These are phyloP conservation scores for Pythium dissimile DNA, from an alignment of 352 stramenopile species.

Conservation along the genomic window DNA sequence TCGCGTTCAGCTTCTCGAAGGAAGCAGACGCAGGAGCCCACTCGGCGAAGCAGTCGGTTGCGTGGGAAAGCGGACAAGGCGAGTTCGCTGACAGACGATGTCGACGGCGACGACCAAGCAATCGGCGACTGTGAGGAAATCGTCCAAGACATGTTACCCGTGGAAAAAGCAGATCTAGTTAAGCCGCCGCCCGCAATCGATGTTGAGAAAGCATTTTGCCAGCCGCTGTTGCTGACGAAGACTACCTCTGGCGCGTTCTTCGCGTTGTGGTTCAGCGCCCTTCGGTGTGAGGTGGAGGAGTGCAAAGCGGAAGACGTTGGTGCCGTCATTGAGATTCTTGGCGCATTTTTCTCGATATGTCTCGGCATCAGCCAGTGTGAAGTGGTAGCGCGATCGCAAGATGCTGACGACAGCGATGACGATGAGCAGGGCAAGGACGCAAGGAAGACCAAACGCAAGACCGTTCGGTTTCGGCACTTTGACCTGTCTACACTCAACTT, in stretches of 20 bases:
- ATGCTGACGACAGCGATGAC: background rate
- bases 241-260: conserved; percentile 18
- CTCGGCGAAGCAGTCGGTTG: conserved; percentile 8
- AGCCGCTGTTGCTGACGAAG: conserved; percentile 12
- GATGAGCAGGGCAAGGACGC: background rate
- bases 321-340: conserved; percentile 5
- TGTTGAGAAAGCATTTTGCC: conserved; percentile 11
- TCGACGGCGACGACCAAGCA: too few relatives aligned
- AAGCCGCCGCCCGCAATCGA: background rate
- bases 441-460: conserved; percentile 2
- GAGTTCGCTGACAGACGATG: background rate
- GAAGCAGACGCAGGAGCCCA: background rate
- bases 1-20: background rate
- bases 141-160: background rate
- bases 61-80: background rate
- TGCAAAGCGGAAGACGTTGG: background rate
- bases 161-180: background rate
- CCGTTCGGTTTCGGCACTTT: conserved; percentile 61
- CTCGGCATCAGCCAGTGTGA: conserved; percentile 11
- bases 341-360: conserved; percentile 1
- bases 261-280: conserved; percentile 21
- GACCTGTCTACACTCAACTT: conserved; percentile 62
- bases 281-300: conserved; percentile 6
- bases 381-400: conserved; percentile 2
- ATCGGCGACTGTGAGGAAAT: too few relatives aligned